These are phyloP conservation scores for Wickerhamomyces ciferrii DNA, from an alignment of 805 yeast species.

Conservation along the genomic window DNA sequence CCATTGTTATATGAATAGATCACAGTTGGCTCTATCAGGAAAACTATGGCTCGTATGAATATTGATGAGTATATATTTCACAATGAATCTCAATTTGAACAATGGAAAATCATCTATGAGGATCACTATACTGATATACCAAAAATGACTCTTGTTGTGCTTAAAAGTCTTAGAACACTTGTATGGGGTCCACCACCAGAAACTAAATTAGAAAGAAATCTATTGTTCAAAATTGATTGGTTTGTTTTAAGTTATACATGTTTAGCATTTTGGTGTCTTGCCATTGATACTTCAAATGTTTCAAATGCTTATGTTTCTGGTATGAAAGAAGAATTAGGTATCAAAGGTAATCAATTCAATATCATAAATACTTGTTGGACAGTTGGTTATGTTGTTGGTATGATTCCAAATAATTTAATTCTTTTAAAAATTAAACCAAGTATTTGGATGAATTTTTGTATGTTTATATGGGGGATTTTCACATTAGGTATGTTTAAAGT, in stretches of 20 bases:
- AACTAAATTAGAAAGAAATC: conserved; percentile 15
- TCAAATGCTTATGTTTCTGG: conserved; percentile 61
- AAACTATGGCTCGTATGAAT: no score
- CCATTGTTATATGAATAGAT: no score
- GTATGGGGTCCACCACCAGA: conserved; percentile 19
- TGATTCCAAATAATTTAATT: conserved; percentile 56
- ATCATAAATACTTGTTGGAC: conserved; percentile 50
- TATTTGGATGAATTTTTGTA: conserved; percentile 49
- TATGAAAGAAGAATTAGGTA: conserved; percentile 49
- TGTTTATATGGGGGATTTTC: conserved; percentile 53
- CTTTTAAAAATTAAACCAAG: conserved; percentile 48
- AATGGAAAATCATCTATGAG: no score
- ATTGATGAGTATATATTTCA: no score
- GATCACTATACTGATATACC: no score
- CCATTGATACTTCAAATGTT: conserved; percentile 52
- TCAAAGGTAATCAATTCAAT: conserved; percentile 46
- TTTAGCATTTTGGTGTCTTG: conserved; percentile 33
- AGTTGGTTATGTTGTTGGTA: conserved; percentile 55
- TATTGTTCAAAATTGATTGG: conserved; percentile 21
- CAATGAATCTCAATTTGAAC: no score
- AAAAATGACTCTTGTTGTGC: no score
- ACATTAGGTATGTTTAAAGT: conserved; percentile 47
- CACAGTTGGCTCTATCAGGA: no score
- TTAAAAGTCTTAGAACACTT: background rate
- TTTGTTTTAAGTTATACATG: conserved; percentile 18